Evolutionary conservation across 176 grass and related monocot genomes (phyloP), one percentile per base, ranked within the genome.

Genomic region (Oryza rufipogon): DNA sequence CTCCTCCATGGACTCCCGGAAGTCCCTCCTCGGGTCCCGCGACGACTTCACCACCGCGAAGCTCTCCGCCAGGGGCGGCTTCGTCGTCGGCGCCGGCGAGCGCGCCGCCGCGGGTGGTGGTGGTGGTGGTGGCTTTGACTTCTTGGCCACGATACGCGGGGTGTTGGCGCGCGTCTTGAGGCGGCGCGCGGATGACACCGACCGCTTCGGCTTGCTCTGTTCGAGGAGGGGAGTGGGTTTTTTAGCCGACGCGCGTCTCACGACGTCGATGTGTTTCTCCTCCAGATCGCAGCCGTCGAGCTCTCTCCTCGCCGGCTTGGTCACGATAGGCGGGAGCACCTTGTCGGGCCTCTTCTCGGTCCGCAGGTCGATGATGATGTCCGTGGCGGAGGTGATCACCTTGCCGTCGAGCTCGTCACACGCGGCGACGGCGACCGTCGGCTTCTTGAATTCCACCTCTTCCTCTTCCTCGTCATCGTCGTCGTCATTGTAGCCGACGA

Each of bases 1-100:
- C 88, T 96, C 96, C 86, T 89, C 87, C 96, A 98, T 98, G 0
- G 96, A 98, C 60, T 98, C 96, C 36, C 22, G 90, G 86, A 98
- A 98, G 80, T 98, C 96, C 70, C 75, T 49, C 71, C 89, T 92
- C 34, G 93, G 93, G 70, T 98, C 88, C 14, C 16, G 80, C 61
- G 96, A 98, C 19, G 73, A 71, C 89, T 91, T 96, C 81, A 93
- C 91, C 47, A 98, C 89, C 72, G 90, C 93, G 78, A 95, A 90
- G 82, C 91, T 93, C 80, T 90, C 86, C 45, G 84, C 80, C 14
- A 92, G 68, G 2, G 88, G 58, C 8, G 83, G 67, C 42, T 46
- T 45, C 73, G 34, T 45, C 73, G 25, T 89, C 42, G 12, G 32
- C 7, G 44, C 34, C 5, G 73, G 72, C 32, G 78, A 42, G 42